Base-by-base conservation (phyloP, 805 yeast species). In the Candida ponderosae region DNA sequence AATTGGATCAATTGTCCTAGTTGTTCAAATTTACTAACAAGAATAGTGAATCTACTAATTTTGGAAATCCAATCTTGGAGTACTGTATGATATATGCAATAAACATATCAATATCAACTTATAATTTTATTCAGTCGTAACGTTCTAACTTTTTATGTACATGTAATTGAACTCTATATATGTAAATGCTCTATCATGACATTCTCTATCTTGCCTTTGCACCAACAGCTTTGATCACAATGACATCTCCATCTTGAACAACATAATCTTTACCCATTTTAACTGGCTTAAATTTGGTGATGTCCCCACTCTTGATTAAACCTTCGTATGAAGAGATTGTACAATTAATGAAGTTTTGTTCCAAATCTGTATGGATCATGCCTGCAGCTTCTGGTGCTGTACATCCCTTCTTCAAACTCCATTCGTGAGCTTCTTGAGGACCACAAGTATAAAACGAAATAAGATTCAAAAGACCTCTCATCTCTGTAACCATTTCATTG, bases 371-470 rank as follows among this genome's bases (percentile, higher is more conserved):
- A 56, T 88, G 96, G 41, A 88, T 88, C 26, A 81, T 80, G 18
- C 89, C 94, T 1, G 96, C 96, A 3, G 95, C 96, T 44, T 84
- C 84, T 29, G 90, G 89, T 2, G 95, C 95, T 28, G 76, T 72
- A 15, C 82, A 72, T 23, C 87, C 85, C 36, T 68, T 67, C 54
- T 89, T 71, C 38, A 88, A 69, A 15, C 88, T 82, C 97, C 97
- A 88, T 57, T 88, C 95, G 52, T 90, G 68, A 9, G 83, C 89
- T 60, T 88, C 96, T 36, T 70, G 67, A 19, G 79, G 79, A 21
- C 96, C 96, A 54, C 94, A 84, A 0, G 97, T 88, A 63, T 81
- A 88, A 59, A 75, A 88, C 30, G 94, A 82, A 18, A 86, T 83
- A 54, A 88, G 66, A 37, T 79, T 75, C 40, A 88, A 66, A 40